Evolutionary conservation across 2,329 filamentous ascomycete species (phyloP).

Genomic region (Epichloe coenophiala): DNA sequence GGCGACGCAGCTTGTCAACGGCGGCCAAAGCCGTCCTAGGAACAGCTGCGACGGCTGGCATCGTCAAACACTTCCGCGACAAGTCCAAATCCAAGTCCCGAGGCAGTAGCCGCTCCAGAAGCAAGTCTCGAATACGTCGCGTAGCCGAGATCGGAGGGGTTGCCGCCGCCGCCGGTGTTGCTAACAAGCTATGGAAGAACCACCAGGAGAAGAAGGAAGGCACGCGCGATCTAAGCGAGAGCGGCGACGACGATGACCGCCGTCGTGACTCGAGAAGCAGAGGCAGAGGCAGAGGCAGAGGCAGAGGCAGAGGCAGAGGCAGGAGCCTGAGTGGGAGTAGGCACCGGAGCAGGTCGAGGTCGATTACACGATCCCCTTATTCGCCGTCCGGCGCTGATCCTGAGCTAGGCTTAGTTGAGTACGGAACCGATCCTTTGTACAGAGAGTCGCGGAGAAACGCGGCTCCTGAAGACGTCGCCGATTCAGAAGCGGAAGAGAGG

Average conservation of each 20-base stretch:
- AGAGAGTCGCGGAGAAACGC: conserved; percentile 23
- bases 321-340: conserved; percentile 13
- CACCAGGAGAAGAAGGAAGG: conserved; percentile 47
- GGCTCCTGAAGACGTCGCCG: conserved; percentile 27
- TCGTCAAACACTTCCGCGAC: conserved; percentile 43
- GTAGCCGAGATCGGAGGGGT: conserved; percentile 51
- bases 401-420: conserved; percentile 56
- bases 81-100: conserved; percentile 28
- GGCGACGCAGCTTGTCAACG: conserved; percentile 32
- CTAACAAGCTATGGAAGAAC: conserved; percentile 47
- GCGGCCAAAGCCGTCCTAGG: conserved; percentile 45
- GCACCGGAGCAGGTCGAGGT: conserved; percentile 32
- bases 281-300: conserved; percentile 12
- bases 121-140: conserved; percentile 33
- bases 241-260: conserved; percentile 23
- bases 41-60: conserved; percentile 42
- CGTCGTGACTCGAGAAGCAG: conserved; percentile 20
- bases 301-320: conserved; percentile 15
- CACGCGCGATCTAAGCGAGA: conserved; percentile 18
- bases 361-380: conserved; percentile 35
- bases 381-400: conserved; percentile 44
- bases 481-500: conserved; percentile 33
- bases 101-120: conserved; percentile 22
- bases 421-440: conserved; percentile 44
- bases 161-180: conserved; percentile 45